A percentile compares a stretch with the other conserved stretches of the same genome.
phyloP scores from a whole-genome alignment of 2,329 filamentous ascomycete genomes.

The Helicocarpus griseus region DNA sequence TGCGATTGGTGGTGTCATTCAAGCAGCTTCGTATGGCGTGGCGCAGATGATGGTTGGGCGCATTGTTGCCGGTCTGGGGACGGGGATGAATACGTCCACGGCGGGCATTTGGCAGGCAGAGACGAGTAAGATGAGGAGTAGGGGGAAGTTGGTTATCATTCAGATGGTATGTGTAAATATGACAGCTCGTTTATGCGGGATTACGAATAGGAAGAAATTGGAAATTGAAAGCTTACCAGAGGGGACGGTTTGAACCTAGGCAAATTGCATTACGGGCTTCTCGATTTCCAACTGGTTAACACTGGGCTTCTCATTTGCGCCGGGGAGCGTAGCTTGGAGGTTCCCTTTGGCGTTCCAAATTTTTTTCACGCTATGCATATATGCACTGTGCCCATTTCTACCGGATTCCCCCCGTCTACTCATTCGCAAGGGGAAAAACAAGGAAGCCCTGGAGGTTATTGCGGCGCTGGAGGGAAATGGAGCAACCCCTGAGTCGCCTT shows the following conservation, averaged over 20 bases:
- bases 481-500: constrained; percentile 18
- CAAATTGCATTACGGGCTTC: constrained; percentile 29
- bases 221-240: not conserved
- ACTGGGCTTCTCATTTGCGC: constrained; percentile 33
- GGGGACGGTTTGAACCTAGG: constrained; percentile 13
- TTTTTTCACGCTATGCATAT: constrained; percentile 19
- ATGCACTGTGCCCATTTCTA: constrained; percentile 23
- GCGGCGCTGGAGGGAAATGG: constrained; percentile 22
- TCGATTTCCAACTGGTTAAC: constrained; percentile 36
- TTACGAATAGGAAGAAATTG: not conserved
- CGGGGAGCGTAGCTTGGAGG: constrained; percentile 23
- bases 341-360: constrained; percentile 25
- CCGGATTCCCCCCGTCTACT: constrained; percentile 25
- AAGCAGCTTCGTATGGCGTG: constrained; percentile 32
- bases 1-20: constrained; percentile 35
- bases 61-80: constrained; percentile 38
- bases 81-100: constrained; percentile 42
- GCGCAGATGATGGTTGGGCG: constrained; percentile 37
- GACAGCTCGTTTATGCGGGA: not conserved
- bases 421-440: constrained; percentile 9
- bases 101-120: constrained; percentile 38
- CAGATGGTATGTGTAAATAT: constrained; percentile 17
- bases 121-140: constrained; percentile 30
- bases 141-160: constrained; percentile 29
- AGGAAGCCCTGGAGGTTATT: constrained; percentile 9